Conservation (phyloP, 441 rosid genomes). For the Jatropha multifida region DNA sequence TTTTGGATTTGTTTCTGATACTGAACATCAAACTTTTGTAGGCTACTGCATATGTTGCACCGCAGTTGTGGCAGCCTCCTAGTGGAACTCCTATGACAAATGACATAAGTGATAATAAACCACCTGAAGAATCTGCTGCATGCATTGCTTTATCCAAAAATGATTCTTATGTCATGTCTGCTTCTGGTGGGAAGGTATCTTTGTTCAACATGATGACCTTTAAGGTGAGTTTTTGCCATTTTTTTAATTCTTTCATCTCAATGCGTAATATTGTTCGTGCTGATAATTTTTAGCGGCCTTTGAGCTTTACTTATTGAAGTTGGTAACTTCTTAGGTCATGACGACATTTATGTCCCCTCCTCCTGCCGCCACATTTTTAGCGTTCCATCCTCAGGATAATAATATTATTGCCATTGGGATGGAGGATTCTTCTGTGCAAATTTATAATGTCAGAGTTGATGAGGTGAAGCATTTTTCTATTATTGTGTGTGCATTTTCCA, state of each 20-base stretch:
- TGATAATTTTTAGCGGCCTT: neutral
- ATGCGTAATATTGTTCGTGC: neutral
- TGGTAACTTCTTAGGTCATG: constrained; percentile 55
- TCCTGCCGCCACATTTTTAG: constrained; percentile 77
- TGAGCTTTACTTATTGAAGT: constrained; percentile 6
- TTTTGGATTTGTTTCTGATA: constrained; percentile 9
- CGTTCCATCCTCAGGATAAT: constrained; percentile 88
- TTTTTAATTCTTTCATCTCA: constrained; percentile 8
- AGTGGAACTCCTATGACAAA: constrained; percentile 62
- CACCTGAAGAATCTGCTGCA: constrained; percentile 53
- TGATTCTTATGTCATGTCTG: constrained; percentile 81
- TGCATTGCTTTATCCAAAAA: constrained; percentile 74
- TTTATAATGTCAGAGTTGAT: constrained; percentile 82
- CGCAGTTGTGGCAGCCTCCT: constrained; percentile 66
- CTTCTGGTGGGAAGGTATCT: constrained; percentile 77
- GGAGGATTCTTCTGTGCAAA: constrained; percentile 82
- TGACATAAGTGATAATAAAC: constrained; percentile 47
- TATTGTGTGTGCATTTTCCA: neutral
- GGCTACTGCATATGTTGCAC: constrained; percentile 57
- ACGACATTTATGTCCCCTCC: constrained; percentile 86
- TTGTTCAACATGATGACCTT: constrained; percentile 82
- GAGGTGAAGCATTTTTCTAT: constrained; percentile 46
- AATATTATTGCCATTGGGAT: constrained; percentile 87
- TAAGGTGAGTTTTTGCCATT: constrained; percentile 41
- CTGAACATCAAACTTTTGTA: constrained; percentile 22